Conservation (phyloP, 257 asterid species). For the Solanum sparsipilum region DNA sequence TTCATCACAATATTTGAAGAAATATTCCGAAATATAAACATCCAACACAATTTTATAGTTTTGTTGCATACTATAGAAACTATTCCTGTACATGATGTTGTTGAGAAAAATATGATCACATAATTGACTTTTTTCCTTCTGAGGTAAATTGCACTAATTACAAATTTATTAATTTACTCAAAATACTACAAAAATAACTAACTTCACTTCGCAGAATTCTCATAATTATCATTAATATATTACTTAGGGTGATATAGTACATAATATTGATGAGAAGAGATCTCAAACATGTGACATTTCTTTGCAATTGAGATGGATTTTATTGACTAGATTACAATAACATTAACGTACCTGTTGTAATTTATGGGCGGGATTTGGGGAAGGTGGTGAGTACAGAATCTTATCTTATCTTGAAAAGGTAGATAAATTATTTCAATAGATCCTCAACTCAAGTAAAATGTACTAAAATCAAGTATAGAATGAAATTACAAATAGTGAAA, state of each 20-base stretch:
- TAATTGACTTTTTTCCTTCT: not conserved
- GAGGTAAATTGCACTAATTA: too few relatives aligned
- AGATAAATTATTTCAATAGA: too few relatives aligned
- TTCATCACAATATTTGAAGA: too few relatives aligned
- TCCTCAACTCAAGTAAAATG: too few relatives aligned
- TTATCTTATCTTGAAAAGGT: too few relatives aligned
- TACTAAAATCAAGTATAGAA: too few relatives aligned
- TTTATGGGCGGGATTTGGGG: too few relatives aligned
- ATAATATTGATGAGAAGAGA: not conserved
- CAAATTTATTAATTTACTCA: too few relatives aligned
- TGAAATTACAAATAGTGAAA: too few relatives aligned
- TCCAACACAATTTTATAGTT: not conserved
- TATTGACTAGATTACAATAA: not conserved
- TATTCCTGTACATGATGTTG: not conserved
- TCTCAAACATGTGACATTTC: not conserved
- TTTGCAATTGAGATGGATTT: not conserved
- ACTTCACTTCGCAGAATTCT: not conserved
- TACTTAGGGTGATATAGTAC: not conserved
- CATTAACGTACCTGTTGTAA: too few relatives aligned
- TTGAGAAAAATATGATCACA: not conserved
- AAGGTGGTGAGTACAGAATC: too few relatives aligned
- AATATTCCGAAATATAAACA: too few relatives aligned
- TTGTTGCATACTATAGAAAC: not conserved
- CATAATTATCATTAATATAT: not conserved
- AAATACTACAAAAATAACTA: not conserved